Conservation (phyloP, 345 rosid genomes). For the Salix arbutifolia region DNA sequence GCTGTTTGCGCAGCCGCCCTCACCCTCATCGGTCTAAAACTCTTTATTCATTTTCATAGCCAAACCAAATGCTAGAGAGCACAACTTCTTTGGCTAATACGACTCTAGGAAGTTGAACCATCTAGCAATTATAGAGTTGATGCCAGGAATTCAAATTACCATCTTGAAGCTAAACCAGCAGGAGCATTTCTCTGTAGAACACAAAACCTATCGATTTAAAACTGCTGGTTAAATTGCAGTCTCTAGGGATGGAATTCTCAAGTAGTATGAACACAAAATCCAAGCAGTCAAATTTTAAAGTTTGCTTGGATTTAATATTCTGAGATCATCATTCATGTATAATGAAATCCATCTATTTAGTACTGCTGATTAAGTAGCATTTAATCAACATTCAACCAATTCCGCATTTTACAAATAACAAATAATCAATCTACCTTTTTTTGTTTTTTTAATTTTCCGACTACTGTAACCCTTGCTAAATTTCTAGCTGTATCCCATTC, state of each 20-base stretch:
- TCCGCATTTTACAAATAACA: conserved; percentile 5
- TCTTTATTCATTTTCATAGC: background rate
- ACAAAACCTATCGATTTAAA: background rate
- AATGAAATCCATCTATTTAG: background rate
- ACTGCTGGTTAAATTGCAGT: no score
- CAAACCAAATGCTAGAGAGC: background rate
- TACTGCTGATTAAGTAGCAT: conserved; percentile 30
- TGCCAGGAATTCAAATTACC: background rate
- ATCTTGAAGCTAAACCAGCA: background rate
- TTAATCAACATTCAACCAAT: conserved; percentile 25
- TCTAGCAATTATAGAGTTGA: background rate
- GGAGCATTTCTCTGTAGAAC: background rate
- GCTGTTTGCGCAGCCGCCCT: background rate
- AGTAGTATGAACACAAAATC: background rate
- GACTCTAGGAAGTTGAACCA: background rate
- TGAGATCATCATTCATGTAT: conserved; percentile 5
- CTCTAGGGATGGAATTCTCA: no score
- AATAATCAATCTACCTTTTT: background rate
- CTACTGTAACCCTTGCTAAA: conserved; percentile 30
- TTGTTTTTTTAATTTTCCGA: background rate
- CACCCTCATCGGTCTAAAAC: background rate
- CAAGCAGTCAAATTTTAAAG: background rate
- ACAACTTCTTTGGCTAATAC: background rate
- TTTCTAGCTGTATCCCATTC: conserved; percentile 82
- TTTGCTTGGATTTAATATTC: background rate